These are phyloP conservation scores for Purpureocillium lavendulum DNA, from an alignment of 2,329 filamentous ascomycete genomes.

Conservation along the genomic window DNA sequence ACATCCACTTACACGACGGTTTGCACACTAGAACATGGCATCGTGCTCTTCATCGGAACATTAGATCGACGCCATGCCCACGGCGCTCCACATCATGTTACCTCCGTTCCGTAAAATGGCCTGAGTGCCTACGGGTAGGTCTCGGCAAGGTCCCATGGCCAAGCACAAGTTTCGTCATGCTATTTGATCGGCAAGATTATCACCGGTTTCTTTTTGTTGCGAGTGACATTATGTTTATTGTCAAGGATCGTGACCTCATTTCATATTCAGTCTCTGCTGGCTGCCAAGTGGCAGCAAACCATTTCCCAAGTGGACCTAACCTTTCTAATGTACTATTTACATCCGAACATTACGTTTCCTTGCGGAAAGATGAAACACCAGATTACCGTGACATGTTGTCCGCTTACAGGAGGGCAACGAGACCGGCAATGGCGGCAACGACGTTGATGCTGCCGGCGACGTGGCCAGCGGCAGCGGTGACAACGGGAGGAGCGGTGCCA, in stretches of 20 bases:
- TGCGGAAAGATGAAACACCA: not conserved
- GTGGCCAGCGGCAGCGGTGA: constrained; percentile 23
- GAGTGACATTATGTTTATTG: not conserved
- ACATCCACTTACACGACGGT: no score
- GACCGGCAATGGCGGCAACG: constrained; percentile 20
- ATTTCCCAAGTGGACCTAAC: not conserved
- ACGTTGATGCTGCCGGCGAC: constrained; percentile 18
- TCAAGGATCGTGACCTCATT: not conserved
- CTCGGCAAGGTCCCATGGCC: no score
- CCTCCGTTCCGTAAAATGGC: no score
- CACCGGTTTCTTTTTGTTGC: no score
- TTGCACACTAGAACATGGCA: no score
- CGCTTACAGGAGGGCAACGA: constrained; percentile 23
- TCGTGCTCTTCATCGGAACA: no score
- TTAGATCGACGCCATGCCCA: no score
- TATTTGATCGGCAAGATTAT: no score
- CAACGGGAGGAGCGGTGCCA: constrained; percentile 8
- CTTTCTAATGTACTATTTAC: constrained; percentile 4
- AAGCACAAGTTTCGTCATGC: no score
- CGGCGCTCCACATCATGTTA: no score
- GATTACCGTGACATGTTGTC: no score
- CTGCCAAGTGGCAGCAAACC: not conserved
- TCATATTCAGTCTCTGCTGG: constrained; percentile 1
- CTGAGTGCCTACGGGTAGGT: no score
- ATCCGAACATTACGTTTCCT: constrained; percentile 11